These are phyloP conservation scores for Penicillium sp. DNA, from an alignment of 2,329 filamentous ascomycete genomes.

Conservation along the genomic window DNA sequence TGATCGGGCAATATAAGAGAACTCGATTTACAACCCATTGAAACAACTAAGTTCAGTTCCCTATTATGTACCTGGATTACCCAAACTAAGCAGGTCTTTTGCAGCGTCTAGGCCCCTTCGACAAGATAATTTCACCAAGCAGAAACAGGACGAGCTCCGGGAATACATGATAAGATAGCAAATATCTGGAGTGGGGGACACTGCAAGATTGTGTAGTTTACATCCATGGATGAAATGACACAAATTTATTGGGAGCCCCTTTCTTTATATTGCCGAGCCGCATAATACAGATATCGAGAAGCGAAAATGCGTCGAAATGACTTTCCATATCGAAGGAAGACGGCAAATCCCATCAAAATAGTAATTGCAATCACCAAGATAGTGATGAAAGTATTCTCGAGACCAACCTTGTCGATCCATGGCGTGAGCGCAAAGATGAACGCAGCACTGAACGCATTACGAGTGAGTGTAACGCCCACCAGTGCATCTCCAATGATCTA, in stretches of 20 bases:
- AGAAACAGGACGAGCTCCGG: neutral
- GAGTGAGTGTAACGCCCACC: neutral
- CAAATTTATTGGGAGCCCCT: neutral
- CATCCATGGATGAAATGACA: no score
- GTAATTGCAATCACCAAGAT: slow-evolving; percentile 4
- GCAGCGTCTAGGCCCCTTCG: no score
- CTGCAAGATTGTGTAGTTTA: no score
- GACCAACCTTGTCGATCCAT: neutral
- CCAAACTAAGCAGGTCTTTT: no score
- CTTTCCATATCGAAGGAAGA: slow-evolving; percentile 4
- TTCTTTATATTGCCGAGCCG: neutral
- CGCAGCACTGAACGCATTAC: neutral
- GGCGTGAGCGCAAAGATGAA: slow-evolving; percentile 1
- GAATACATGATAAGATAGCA: no score
- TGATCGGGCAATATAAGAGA: neutral
- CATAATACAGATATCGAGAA: neutral
- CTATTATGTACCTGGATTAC: no score
- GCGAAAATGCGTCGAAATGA: neutral
- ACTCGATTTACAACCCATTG: neutral
- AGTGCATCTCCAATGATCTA: slow-evolving; percentile 4
- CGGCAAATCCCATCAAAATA: neutral
- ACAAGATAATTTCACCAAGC: neutral
- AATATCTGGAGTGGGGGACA: no score
- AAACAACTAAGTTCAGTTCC: no score
- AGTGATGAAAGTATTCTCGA: slow-evolving; percentile 5